These are phyloP conservation scores for Hypomontagnella monticulosa DNA, from an alignment of 495 filamentous ascomycete species.

Conservation along the genomic window DNA sequence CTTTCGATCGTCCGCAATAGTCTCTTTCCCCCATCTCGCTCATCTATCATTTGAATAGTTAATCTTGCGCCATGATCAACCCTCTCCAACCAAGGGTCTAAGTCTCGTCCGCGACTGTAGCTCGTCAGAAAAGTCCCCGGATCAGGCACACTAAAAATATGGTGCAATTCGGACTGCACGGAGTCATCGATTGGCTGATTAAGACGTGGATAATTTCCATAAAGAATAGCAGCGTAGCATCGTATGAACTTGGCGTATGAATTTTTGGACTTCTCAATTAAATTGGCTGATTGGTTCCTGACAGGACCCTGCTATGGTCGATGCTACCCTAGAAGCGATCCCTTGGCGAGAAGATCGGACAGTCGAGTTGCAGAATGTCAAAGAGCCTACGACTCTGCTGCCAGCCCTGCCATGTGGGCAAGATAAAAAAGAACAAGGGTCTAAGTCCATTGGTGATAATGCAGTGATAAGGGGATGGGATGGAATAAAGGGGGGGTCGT, in stretches of 20 bases:
- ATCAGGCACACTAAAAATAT: constrained; percentile 35
- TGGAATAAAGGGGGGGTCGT: neutral
- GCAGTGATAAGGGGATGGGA: neutral
- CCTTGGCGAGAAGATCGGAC: constrained; percentile 46
- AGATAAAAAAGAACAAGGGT: constrained; percentile 28
- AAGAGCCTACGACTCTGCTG: constrained; percentile 18
- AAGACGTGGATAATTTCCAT: constrained; percentile 34
- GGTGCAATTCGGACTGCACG: constrained; percentile 11
- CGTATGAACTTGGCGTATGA: constrained; percentile 27
- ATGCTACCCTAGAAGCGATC: constrained; percentile 43
- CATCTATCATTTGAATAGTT: constrained; percentile 28
- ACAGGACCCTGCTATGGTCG: constrained; percentile 20
- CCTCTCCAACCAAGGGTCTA: constrained; percentile 19
- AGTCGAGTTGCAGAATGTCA: constrained; percentile 29
- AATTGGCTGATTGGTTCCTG: constrained; percentile 33
- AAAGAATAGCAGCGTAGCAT: constrained; percentile 37
- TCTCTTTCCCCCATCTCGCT: constrained; percentile 25
- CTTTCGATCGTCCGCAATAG: constrained; percentile 35
- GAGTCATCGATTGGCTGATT: constrained; percentile 31
- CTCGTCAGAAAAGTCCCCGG: constrained; percentile 39
- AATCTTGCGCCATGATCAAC: constrained; percentile 41
- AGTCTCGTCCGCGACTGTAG: constrained; percentile 18
- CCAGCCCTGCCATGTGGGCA: constrained; percentile 19
- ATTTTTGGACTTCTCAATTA: constrained; percentile 37
- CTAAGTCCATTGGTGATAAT: constrained; percentile 8